Percentiles rank a stretch among this genome's conserved stretches.
These are phyloP conservation scores for Talaromyces trachyspermus DNA, from an alignment of 495 filamentous ascomycete species.

Conservation along the genomic window DNA sequence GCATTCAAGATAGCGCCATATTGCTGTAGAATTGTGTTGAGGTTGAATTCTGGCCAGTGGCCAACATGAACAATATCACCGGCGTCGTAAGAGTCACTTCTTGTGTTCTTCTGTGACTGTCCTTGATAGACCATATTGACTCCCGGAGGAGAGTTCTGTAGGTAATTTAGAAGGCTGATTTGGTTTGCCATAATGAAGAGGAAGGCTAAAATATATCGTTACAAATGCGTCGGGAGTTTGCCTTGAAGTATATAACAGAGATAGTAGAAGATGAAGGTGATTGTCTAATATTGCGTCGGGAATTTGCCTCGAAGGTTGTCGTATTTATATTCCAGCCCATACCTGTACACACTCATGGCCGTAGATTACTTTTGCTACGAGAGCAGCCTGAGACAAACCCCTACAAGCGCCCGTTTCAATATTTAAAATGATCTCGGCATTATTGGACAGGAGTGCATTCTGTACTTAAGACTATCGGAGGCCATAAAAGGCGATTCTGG, in stretches of 20 bases:
- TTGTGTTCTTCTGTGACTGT: conserved; percentile 10
- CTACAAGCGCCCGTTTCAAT: too few relatives aligned
- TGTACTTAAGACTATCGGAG: too few relatives aligned
- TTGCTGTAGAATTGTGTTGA: conserved; percentile 8
- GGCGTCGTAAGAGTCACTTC: conserved; percentile 8
- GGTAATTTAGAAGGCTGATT: conserved; percentile 10
- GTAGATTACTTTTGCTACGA: too few relatives aligned
- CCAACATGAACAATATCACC: conserved; percentile 9
- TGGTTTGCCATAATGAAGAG: conserved; percentile 8
- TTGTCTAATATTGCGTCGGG: too few relatives aligned
- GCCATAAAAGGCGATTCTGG: too few relatives aligned
- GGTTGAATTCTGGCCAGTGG: conserved; percentile 11
- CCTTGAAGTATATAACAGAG: background rate
- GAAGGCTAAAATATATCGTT: background rate
- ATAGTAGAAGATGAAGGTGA: background rate
- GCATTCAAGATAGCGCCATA: conserved; percentile 3
- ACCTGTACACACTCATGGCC: too few relatives aligned
- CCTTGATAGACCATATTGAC: conserved; percentile 11
- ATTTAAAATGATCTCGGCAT: too few relatives aligned
- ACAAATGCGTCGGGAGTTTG: background rate
- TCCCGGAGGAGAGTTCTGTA: conserved; percentile 8
- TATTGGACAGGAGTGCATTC: too few relatives aligned
- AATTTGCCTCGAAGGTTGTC: too few relatives aligned
- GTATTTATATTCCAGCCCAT: too few relatives aligned
- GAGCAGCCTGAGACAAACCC: too few relatives aligned